A percentile compares a stretch with the other conserved stretches of the same genome.
Conservation (phyloP, 441 rosid species). For the Corymbia calophylla region DNA sequence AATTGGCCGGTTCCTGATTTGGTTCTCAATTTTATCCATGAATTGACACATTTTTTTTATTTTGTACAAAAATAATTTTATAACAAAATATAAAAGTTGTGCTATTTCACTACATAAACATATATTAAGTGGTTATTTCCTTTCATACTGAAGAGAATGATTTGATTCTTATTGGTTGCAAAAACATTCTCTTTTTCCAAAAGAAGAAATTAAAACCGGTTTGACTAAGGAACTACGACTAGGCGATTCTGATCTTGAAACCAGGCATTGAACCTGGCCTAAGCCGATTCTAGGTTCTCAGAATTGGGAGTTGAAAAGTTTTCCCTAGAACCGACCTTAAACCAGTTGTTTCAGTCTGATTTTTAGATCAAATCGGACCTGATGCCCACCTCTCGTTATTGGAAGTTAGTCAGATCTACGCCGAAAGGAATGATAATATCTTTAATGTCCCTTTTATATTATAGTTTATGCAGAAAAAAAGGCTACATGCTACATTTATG, state of each 20-base stretch:
- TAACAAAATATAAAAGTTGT: neutral
- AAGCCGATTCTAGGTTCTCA: neutral
- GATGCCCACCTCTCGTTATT: neutral
- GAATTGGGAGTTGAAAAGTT: neutral
- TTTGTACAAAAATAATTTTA: neutral
- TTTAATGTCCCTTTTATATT: neutral
- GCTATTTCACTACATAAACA: neutral
- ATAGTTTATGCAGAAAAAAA: neutral
- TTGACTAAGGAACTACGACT: fast-evolving
- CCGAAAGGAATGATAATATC: neutral
- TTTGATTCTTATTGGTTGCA: fast-evolving
- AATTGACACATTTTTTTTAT: fast-evolving
- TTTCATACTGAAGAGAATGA: neutral
- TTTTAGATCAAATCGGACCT: neutral
- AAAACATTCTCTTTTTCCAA: neutral
- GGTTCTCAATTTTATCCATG: neutral
- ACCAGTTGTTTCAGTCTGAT: fast-evolving
- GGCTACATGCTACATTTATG: neutral
- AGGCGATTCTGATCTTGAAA: neutral
- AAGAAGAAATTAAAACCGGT: neutral
- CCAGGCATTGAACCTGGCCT: fast-evolving
- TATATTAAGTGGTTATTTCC: neutral
- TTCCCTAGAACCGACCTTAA: neutral
- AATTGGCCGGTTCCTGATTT: fast-evolving
- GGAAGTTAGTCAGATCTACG: neutral